These are phyloP conservation scores for Exophiala phaeomuriformis DNA, from an alignment of 2,329 filamentous ascomycete species.

Conservation along the genomic window DNA sequence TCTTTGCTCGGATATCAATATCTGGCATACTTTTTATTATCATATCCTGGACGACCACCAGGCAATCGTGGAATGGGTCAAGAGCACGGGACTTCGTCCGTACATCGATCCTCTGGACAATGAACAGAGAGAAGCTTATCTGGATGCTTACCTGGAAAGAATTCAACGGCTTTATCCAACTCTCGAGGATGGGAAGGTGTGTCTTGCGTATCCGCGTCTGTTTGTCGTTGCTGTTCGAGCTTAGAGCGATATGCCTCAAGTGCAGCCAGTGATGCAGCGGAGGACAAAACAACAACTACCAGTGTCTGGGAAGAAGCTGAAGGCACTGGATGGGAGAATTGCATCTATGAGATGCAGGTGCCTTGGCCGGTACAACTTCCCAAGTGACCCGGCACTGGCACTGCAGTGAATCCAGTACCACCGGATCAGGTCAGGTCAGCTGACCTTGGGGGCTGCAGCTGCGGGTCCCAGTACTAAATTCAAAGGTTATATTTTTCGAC, in stretches of 20 bases:
- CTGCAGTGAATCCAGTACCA: no score
- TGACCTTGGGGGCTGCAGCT: neutral
- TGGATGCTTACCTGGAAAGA: slow-evolving; percentile 42
- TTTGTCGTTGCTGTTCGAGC: slow-evolving; percentile 44
- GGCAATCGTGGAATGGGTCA: slow-evolving; percentile 55
- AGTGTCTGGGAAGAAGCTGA: no score
- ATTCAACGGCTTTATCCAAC: slow-evolving; percentile 41
- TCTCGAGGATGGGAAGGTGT: slow-evolving; percentile 47
- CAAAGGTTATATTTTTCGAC: neutral
- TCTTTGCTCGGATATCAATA: slow-evolving; percentile 39
- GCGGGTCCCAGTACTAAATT: no score
- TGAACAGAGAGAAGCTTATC: slow-evolving; percentile 38
- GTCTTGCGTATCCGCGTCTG: slow-evolving; percentile 50
- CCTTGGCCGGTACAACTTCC: no score
- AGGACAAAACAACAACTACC: no score
- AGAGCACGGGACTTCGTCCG: slow-evolving; percentile 50
- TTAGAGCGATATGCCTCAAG: no score
- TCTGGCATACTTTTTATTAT: slow-evolving; percentile 51
- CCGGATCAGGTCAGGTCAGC: no score
- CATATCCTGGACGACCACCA: slow-evolving; percentile 45
- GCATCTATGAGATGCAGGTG: no score
- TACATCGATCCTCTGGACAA: slow-evolving; percentile 45
- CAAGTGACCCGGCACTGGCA: no score
- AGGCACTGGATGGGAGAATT: no score
- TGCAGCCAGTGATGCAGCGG: no score